Conservation (phyloP, 495 filamentous ascomycete species). For the Penicillium mononematosum region DNA sequence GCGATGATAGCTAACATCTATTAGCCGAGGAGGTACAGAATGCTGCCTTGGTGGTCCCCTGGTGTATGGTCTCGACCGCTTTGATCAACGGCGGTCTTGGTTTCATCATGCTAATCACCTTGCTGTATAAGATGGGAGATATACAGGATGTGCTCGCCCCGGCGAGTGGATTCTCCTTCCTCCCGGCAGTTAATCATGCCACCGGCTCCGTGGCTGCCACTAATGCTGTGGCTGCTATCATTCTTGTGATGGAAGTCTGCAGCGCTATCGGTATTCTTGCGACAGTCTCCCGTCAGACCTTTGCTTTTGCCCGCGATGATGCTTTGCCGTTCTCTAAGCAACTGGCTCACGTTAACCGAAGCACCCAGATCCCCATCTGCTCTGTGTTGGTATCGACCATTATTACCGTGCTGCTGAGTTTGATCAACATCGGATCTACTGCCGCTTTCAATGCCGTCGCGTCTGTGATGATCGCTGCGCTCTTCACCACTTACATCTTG, state of each 20-base stretch:
- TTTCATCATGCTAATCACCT: constrained; percentile 45
- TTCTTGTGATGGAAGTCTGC: constrained; percentile 42
- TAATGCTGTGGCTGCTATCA: constrained; percentile 38
- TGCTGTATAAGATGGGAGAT: constrained; percentile 46
- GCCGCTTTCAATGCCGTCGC: constrained; percentile 47
- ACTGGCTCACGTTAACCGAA: constrained; percentile 38
- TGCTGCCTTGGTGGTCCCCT: constrained; percentile 45
- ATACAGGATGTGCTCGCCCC: constrained; percentile 34
- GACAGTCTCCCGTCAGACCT: constrained; percentile 46
- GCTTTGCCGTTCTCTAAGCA: constrained; percentile 42
- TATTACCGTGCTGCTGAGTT: constrained; percentile 47
- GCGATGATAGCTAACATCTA: constrained; percentile 7
- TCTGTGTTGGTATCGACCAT: constrained; percentile 50
- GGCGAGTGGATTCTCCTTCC: constrained; percentile 38
- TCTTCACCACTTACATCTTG: constrained; percentile 45
- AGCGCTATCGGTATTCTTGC: constrained; percentile 42
- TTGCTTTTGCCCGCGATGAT: constrained; percentile 53
- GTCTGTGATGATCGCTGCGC: constrained; percentile 41
- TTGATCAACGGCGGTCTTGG: constrained; percentile 44
- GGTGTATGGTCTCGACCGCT: constrained; percentile 45
- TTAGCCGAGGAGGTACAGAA: constrained; percentile 50
- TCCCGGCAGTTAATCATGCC: constrained; percentile 37
- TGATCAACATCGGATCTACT: constrained; percentile 48
- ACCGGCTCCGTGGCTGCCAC: constrained; percentile 30
- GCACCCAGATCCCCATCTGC: constrained; percentile 51